Evolutionary conservation across 1,284 basidiomycete species (phyloP).

Genomic region (Salmacisia buchloeana): DNA sequence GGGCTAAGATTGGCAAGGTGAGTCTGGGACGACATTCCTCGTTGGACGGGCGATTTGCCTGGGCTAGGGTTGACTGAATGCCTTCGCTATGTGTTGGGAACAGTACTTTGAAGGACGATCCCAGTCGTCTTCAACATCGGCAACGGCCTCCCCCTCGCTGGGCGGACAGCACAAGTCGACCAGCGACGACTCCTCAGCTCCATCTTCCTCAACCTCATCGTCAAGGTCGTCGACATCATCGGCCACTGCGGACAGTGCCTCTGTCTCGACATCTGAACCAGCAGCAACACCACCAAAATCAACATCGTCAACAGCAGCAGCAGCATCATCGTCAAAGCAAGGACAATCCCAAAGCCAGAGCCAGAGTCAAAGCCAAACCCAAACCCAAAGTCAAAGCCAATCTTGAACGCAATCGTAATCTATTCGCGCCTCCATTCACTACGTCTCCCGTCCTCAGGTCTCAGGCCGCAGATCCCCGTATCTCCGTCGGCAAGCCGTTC

Average conservation of each 20-base stretch:
- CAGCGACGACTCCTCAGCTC: too few relatives aligned
- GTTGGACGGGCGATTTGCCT: not conserved
- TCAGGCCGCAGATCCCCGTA: too few relatives aligned
- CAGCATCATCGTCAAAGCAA: not conserved
- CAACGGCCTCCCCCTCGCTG: not conserved
- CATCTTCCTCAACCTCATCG: not conserved
- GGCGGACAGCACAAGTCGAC: too few relatives aligned
- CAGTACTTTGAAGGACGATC: conserved; percentile 3
- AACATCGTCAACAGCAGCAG: not conserved
- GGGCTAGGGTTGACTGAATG: not conserved
- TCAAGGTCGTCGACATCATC: not conserved
- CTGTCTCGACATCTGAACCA: not conserved
- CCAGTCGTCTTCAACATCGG: not conserved
- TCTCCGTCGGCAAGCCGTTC: too few relatives aligned
- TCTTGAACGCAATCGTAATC: not conserved
- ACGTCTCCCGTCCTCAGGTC: too few relatives aligned
- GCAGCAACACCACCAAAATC: not conserved
- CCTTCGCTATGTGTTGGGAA: not conserved
- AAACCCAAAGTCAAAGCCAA: not conserved
- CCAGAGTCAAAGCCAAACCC: not conserved
- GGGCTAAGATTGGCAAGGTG: conserved; percentile 43
- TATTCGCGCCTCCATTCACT: not conserved
- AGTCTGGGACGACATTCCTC: not conserved
- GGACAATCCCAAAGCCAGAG: not conserved
- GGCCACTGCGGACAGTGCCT: too few relatives aligned